Conservation (phyloP, 371 early-diverging fungal species). For the Mycotypha africana region DNA sequence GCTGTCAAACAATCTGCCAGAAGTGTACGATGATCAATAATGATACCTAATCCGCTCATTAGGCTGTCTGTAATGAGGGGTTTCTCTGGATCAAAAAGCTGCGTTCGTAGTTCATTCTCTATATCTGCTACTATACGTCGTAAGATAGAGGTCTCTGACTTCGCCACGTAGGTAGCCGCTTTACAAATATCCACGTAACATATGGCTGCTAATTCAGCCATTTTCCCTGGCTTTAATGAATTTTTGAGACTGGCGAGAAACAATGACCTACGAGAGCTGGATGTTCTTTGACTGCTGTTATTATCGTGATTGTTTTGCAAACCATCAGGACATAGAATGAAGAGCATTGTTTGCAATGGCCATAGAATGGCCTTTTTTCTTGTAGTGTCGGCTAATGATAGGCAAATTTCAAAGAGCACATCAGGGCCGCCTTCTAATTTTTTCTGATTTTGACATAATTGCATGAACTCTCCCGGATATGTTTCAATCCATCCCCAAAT, state of each 20-base stretch:
- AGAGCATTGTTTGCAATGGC: conserved; percentile 80
- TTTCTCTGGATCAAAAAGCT: conserved; percentile 58
- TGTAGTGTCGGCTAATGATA: conserved; percentile 63
- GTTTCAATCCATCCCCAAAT: conserved; percentile 92
- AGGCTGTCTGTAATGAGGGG: conserved; percentile 54
- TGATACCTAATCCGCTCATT: conserved; percentile 50
- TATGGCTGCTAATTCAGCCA: conserved; percentile 70
- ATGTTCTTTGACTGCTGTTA: conserved; percentile 31
- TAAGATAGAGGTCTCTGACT: conserved; percentile 59
- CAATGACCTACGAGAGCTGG: conserved; percentile 47
- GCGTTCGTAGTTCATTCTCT: conserved; percentile 70
- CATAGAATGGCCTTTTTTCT: conserved; percentile 68
- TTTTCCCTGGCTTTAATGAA: conserved; percentile 51
- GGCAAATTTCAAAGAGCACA: conserved; percentile 72
- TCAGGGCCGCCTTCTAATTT: conserved; percentile 78
- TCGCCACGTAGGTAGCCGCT: conserved; percentile 67
- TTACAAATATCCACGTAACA: conserved; percentile 81
- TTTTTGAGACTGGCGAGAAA: conserved; percentile 67
- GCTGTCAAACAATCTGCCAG: conserved; percentile 73
- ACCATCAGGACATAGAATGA: conserved; percentile 79
- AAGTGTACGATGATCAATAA: conserved; percentile 54
- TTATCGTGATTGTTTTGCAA: conserved; percentile 45
- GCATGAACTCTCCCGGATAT: conserved; percentile 73
- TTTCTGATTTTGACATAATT: conserved; percentile 61
- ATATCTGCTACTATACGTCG: conserved; percentile 66